Evolutionary conservation across 768 basidiomycete species (phyloP).

Genomic region (Rubroboletus pulcherrimus): DNA sequence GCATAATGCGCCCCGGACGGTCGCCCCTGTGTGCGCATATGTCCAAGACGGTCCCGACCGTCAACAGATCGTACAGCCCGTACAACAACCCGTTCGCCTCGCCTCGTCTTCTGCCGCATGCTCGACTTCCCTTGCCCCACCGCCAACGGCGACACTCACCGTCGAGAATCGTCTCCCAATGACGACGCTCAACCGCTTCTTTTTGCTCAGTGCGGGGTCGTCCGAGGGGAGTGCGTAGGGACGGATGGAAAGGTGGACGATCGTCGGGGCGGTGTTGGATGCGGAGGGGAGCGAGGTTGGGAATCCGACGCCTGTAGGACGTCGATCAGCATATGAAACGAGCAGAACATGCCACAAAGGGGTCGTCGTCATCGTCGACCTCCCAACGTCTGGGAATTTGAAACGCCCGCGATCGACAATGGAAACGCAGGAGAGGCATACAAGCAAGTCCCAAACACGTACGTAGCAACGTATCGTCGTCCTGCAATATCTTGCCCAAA

Average conservation of each 20-base stretch:
- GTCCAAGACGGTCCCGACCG: background rate
- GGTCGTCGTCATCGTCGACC: background rate
- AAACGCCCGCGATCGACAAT: background rate
- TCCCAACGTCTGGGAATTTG: background rate
- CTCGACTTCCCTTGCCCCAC: background rate
- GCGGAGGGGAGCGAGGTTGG: constrained; percentile 27
- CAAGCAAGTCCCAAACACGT: constrained; percentile 22
- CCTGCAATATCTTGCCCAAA: constrained; percentile 77
- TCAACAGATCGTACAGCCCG: constrained; percentile 40
- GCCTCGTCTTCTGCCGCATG: constrained; percentile 14
- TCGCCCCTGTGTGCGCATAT: background rate
- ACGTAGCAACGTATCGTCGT: constrained; percentile 75
- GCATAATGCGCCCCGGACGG: background rate
- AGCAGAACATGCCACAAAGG: background rate
- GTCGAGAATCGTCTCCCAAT: constrained; percentile 25
- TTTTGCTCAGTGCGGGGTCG: constrained; percentile 54
- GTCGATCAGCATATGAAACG: constrained; percentile 3
- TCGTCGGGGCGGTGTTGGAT: constrained; percentile 44
- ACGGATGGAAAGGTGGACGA: constrained; percentile 73
- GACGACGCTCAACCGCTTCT: constrained; percentile 35
- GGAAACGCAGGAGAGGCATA: background rate
- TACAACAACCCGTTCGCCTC: constrained; percentile 32
- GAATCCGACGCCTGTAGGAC: constrained; percentile 30
- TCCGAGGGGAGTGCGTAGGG: constrained; percentile 50
- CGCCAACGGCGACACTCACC: background rate